Evolutionary conservation across 164 flowering plant species (phyloP).

Genomic region (Vitis rupestris): DNA sequence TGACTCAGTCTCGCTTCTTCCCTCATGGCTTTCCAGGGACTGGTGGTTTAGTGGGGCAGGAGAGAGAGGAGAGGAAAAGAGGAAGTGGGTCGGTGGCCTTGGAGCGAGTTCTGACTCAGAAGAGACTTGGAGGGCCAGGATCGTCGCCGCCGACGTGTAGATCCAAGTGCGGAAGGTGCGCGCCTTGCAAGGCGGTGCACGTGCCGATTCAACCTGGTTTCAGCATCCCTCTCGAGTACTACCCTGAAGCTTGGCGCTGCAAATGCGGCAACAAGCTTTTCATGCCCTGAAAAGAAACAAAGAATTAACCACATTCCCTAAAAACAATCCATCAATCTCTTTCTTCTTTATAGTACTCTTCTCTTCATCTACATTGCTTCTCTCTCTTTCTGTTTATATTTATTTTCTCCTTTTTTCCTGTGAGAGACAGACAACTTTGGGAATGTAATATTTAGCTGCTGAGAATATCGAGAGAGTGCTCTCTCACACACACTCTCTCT

Average conservation of each 20-base stretch:
- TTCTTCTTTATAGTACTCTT: neutral
- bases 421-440: constrained; percentile 23
- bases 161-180: constrained; percentile 75
- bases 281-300: constrained; percentile 50
- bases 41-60: too few species aligned
- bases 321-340: neutral
- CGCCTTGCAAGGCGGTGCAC: constrained; percentile 77
- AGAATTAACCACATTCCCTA: neutral
- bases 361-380: neutral
- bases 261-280: constrained; percentile 78
- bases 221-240: constrained; percentile 74
- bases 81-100: constrained; percentile 1
- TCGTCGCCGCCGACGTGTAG: constrained; percentile 84
- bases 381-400: constrained; percentile 1
- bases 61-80: constrained; percentile 3
- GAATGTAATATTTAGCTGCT: constrained; percentile 20
- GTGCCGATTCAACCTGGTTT: constrained; percentile 77
- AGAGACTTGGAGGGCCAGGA: constrained; percentile 58
- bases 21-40: too few species aligned
- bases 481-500: constrained; percentile 9
- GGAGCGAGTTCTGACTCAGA: constrained; percentile 31
- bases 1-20: neutral
- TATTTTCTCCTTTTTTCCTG: constrained; percentile 17
- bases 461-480: constrained; percentile 8
- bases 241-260: constrained; percentile 98